Evolutionary conservation across 768 basidiomycete species (phyloP).

Genomic region (Phanerodontia chrysosporium): DNA sequence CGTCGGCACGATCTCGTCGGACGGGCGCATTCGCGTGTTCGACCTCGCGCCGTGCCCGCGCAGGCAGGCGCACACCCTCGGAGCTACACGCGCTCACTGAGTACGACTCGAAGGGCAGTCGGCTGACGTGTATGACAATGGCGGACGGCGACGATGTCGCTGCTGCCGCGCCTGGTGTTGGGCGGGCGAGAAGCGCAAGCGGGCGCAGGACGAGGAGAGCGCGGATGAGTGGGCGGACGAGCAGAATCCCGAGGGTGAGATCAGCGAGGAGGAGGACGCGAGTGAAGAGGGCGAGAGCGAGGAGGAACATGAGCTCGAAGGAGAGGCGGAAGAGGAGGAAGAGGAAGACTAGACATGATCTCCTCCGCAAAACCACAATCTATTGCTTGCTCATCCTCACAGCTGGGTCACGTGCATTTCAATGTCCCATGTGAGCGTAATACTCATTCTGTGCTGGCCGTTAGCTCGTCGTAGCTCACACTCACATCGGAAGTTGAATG

Average conservation of each 20-base stretch:
- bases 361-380: background rate
- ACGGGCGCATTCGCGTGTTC: conserved; percentile 79
- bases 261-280: conserved; percentile 26
- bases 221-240: conserved; percentile 28
- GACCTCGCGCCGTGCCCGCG: conserved; percentile 54
- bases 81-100: conserved; percentile 52
- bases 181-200: conserved; percentile 34
- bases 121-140: conserved; percentile 71
- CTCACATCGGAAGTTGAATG: background rate
- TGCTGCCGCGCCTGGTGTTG: conserved; percentile 12
- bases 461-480: too few species aligned
- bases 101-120: conserved; percentile 83
- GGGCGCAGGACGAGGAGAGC: conserved; percentile 25
- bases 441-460: too few species aligned
- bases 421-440: too few species aligned
- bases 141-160: conserved; percentile 41
- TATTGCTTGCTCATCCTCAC: background rate
- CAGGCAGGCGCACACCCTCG: conserved; percentile 14
- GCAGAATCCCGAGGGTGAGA: conserved; percentile 12
- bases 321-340: conserved; percentile 25
- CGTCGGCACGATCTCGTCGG: conserved; percentile 80
- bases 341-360: conserved; percentile 17
- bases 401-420: too few species aligned
- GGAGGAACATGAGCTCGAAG: conserved; percentile 25
- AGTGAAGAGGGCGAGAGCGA: conserved; percentile 33